Base-by-base conservation (phyloP, 2,329 filamentous ascomycete genomes). In the Colletotrichum tanaceti region DNA sequence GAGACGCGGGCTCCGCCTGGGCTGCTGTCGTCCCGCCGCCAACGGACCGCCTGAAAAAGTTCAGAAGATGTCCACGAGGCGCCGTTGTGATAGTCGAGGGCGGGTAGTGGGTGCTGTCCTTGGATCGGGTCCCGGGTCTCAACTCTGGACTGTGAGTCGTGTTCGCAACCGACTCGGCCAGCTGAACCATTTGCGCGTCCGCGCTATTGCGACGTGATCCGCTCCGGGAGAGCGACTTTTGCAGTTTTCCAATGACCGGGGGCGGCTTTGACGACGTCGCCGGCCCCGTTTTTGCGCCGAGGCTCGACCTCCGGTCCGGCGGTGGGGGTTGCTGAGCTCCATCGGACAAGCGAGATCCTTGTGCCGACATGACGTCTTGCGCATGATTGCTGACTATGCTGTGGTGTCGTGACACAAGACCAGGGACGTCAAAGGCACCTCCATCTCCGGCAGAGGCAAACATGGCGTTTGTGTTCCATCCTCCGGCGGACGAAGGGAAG, bases 221-320 rank as follows among this genome's bases (percentile, higher is more conserved):
- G 6, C 66, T 68, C 6, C 74, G 73, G 0, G 71, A 70, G 1
- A 75, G 74, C 9, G 75, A 76, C 32, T 73, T 76, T 7, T 73
- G 74, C 5, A 73, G 58, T 64, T 74, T 74, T 2, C 72, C 70
- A 32, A 70, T 72, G 16, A 62, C 63, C 1, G 71, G 58, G 0
- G 68, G 63, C 11, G 65, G 71, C 2, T 71, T 71, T 4, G 76
- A 72, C 65, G 72, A 74, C 6, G 74, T 73, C 1, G 76, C n/a
- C n/a, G n/a, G 75, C 20, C 81, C 81, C 0, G 81, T 84, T 41
- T 79, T 80, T 2, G 85, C 84, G 58, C 85, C 81, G 4, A 89
- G 75, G 71, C 86, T 89, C 4, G 86, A 88, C 58, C 84, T 79
- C 14, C 87, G 79, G 57, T 85, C 78, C 0, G 87, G 86, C 2